These are phyloP conservation scores for Neurospora sp. DNA, from an alignment of 495 filamentous ascomycete species.

Conservation along the genomic window DNA sequence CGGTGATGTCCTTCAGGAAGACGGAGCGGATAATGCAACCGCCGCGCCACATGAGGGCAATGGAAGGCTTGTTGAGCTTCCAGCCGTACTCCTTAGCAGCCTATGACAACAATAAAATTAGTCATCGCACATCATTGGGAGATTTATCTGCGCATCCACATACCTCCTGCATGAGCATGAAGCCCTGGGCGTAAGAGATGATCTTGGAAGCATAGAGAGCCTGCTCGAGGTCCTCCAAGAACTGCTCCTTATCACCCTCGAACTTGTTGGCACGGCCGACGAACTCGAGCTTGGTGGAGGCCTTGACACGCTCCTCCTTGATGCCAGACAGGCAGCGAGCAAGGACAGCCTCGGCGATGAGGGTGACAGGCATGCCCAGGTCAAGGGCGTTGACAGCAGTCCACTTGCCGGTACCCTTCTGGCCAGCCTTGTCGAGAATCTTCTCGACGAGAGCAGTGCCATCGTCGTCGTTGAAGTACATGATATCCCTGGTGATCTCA, in stretches of 20 bases:
- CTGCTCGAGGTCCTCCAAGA: slow-evolving; percentile 95
- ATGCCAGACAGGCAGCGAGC: slow-evolving; percentile 87
- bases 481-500: slow-evolving; percentile 95
- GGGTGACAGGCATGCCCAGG: slow-evolving; percentile 95
- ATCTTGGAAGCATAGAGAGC: slow-evolving; percentile 99
- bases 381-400: slow-evolving; percentile 98
- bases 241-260: slow-evolving; percentile 79
- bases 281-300: slow-evolving; percentile 62
- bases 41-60: slow-evolving; percentile 99
- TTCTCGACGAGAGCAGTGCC: slow-evolving; percentile 88
- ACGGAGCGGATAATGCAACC: slow-evolving; percentile 99
- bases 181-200: slow-evolving; percentile 98
- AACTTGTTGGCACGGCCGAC: slow-evolving; percentile 69
- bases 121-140: background rate
- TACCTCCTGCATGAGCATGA: slow-evolving; percentile 99
- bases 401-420: slow-evolving; percentile 99
- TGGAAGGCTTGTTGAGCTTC: slow-evolving; percentile 99
- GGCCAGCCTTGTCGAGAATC: slow-evolving; percentile 95
- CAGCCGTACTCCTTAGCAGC: slow-evolving; percentile 90
- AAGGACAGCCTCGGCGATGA: slow-evolving; percentile 96
- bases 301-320: slow-evolving; percentile 85
- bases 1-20: slow-evolving; percentile 98
- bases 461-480: slow-evolving; percentile 94
- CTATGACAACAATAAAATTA: slow-evolving; percentile 29
- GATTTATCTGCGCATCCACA: slow-evolving; percentile 20